These are phyloP conservation scores for Meira miltonrushii DNA, from an alignment of 1,284 basidiomycete species.

Conservation along the genomic window DNA sequence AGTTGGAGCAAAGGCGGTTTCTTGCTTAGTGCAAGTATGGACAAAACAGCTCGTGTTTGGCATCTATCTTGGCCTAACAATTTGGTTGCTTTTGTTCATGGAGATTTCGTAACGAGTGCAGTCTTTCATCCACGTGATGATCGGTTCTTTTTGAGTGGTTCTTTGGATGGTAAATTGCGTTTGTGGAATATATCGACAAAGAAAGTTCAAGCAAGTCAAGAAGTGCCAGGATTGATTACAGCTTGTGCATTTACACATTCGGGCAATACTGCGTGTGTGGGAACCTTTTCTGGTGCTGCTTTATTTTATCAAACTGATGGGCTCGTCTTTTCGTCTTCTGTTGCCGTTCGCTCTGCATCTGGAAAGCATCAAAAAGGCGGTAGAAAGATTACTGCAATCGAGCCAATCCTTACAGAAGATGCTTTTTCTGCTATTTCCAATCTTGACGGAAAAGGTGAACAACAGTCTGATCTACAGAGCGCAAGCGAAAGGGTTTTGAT, in stretches of 20 bases:
- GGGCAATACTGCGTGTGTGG: slow-evolving; percentile 48
- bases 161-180: slow-evolving; percentile 53
- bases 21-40: slow-evolving; percentile 52
- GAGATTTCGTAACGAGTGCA: slow-evolving; percentile 53
- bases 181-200: slow-evolving; percentile 50
- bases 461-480: background rate
- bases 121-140: slow-evolving; percentile 52
- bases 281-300: slow-evolving; percentile 48
- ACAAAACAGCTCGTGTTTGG: slow-evolving; percentile 54
- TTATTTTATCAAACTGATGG: slow-evolving; percentile 47
- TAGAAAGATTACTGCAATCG: slow-evolving; percentile 53
- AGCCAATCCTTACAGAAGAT: slow-evolving; percentile 27
- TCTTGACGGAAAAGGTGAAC: background rate
- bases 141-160: slow-evolving; percentile 53
- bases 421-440: slow-evolving; percentile 10
- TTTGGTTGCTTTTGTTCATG: slow-evolving; percentile 52
- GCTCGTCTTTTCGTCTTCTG: slow-evolving; percentile 37
- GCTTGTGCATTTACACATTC: slow-evolving; percentile 50
- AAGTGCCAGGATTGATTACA: slow-evolving; percentile 53
- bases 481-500: slow-evolving; percentile 47
- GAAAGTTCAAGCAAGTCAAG: slow-evolving; percentile 27
- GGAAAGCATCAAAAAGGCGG: slow-evolving; percentile 48
- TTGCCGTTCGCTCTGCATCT: slow-evolving; percentile 45
- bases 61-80: slow-evolving; percentile 50
- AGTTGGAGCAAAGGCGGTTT: slow-evolving; percentile 55